phyloP scores from a whole-genome alignment of 2,329 filamentous ascomycete species.

The Pseudocercospora ulei region DNA sequence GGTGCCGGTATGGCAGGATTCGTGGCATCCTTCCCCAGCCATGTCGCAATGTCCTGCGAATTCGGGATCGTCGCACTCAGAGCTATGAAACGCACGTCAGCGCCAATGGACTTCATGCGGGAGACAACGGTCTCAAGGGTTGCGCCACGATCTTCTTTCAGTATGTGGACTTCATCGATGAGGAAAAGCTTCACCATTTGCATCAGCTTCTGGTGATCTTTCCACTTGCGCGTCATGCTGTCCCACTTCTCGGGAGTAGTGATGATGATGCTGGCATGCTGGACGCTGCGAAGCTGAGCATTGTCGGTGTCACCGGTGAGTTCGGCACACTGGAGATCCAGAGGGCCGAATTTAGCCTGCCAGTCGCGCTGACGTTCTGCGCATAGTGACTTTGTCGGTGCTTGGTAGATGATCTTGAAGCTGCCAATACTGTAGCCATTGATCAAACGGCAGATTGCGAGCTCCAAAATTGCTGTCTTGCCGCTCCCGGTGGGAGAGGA shows the following conservation, averaged over 20 bases:
- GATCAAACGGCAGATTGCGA: constrained; percentile 67
- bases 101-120: constrained; percentile 72
- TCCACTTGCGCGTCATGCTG: constrained; percentile 78
- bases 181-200: constrained; percentile 68
- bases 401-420: constrained; percentile 77
- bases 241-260: constrained; percentile 91
- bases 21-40: constrained; percentile 59
- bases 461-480: constrained; percentile 71
- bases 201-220: constrained; percentile 65
- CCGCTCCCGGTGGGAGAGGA: constrained; percentile 77
- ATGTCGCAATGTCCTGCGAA: constrained; percentile 65
- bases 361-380: constrained; percentile 68
- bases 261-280: constrained; percentile 69
- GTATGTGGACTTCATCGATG: constrained; percentile 79
- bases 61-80: constrained; percentile 79
- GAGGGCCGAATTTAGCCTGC: constrained; percentile 59
- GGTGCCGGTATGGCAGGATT: constrained; percentile 55
- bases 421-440: constrained; percentile 47
- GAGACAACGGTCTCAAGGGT: constrained; percentile 76
- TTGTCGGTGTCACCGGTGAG: constrained; percentile 72
- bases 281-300: constrained; percentile 56
- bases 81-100: constrained; percentile 67
- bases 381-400: constrained; percentile 74
- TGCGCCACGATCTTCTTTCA: constrained; percentile 69
- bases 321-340: constrained; percentile 62